Evolutionary conservation across 2,329 filamentous ascomycete genomes (phyloP).

Genomic region (Hansfordia pulvinata): DNA sequence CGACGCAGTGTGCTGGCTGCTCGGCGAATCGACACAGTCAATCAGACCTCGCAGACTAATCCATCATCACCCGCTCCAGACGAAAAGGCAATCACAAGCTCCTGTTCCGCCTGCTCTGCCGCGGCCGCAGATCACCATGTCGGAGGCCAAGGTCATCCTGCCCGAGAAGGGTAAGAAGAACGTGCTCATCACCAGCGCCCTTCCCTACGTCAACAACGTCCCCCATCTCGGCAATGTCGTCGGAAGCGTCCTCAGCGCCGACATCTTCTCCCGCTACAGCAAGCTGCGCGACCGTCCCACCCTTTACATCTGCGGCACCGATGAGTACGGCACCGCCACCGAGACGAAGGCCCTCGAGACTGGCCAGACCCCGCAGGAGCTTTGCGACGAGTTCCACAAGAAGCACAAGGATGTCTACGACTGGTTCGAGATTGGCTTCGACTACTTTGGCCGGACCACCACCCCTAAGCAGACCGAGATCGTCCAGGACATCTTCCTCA

Average conservation of each 20-base stretch:
- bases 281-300: constrained; percentile 69
- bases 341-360: constrained; percentile 93
- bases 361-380: constrained; percentile 63
- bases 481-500: constrained; percentile 77
- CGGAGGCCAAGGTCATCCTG: constrained; percentile 30
- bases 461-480: constrained; percentile 83
- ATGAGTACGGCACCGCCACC: constrained; percentile 92
- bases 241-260: constrained; percentile 75
- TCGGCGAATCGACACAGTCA: too few species aligned
- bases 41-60: too few species aligned
- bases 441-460: constrained; percentile 87
- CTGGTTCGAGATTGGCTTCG: constrained; percentile 92
- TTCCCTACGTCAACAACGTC: constrained; percentile 69
- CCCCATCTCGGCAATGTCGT: constrained; percentile 85
- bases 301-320: constrained; percentile 75
- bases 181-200: constrained; percentile 79
- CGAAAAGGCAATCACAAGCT: too few species aligned
- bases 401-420: constrained; percentile 86
- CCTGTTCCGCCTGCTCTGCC: too few species aligned
- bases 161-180: constrained; percentile 68
- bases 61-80: too few species aligned
- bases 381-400: constrained; percentile 87
- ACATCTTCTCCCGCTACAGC: constrained; percentile 74
- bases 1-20: too few species aligned
- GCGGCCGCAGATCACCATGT: constrained; percentile 1